Evolutionary conservation across 2,329 filamentous ascomycete genomes (phyloP), one percentile per base, ranked within the genome.

Genomic region (Trichoderma simmonsii): DNA sequence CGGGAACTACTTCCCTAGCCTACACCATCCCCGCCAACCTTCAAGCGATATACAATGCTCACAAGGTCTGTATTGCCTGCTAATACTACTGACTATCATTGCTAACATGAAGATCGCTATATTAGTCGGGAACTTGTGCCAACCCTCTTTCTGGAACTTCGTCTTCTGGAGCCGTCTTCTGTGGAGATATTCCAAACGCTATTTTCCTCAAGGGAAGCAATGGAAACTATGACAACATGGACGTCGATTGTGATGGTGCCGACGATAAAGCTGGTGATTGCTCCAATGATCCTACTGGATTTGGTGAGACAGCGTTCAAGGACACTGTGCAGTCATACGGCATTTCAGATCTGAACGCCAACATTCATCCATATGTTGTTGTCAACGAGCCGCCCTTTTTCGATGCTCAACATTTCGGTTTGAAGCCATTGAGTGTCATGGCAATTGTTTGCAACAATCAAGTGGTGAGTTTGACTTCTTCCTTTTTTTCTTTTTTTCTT

Each of bases 181-280:
- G 74, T 75, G 21, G 81, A 73, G 75, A 81, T 21, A 82, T 87
- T 43, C 79, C 78, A 1, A 75, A 75, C 34, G 71, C 59, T 8
- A 63, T 72, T 6, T 70, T 70, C 15, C 26, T 72, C 15, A 63
- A 72, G 32, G 66, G 71, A 21, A 48, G 36, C 11, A 48, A 32
- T 36, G 71, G 71, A 8, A 68, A 69, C 2, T 72, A 63, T 65
- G 83, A 80, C 24, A 83, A 87, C 75, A 85, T 87, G 83, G 85
- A 87, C 73, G 80, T 87, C 59, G 85, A 86, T 75, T 87, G 86
- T 72, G 85, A 87, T 72, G 86, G 86, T 6, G 74, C 77, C 2
- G 76, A 78, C 34, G 80, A 78, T 12, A 63, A 60, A 24, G 70
- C 64, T 34, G 81, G 82, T 1, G 78, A 80, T 51, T 86, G 85